phyloP scores from a whole-genome alignment of 257 asterid species.

The Voacanga thouarsii region DNA sequence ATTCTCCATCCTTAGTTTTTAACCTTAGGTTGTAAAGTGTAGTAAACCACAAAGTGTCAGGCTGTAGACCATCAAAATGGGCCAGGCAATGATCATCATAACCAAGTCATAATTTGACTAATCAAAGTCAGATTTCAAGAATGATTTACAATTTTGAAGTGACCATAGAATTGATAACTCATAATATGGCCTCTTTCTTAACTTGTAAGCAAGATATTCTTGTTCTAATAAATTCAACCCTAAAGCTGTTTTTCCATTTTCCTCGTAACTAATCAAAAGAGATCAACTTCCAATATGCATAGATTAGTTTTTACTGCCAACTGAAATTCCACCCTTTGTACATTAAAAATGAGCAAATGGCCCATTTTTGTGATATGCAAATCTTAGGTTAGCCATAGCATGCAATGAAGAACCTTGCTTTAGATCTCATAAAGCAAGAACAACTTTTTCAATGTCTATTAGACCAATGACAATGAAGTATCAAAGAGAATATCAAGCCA shows the following conservation, averaged over 20 bases:
- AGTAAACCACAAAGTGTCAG: background rate
- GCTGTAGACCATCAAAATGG: background rate
- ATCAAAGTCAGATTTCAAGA: background rate
- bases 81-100: slow-evolving; percentile 6
- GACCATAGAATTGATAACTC: background rate
- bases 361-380: slow-evolving; percentile 41
- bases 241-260: background rate
- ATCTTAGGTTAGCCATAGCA: slow-evolving; percentile 33
- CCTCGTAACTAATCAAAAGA: background rate
- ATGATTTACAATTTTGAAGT: slow-evolving; percentile 18
- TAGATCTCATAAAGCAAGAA: slow-evolving; percentile 10
- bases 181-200: slow-evolving; percentile 12
- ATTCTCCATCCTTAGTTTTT: slow-evolving; percentile 5
- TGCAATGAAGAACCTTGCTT: slow-evolving; percentile 22
- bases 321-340: background rate
- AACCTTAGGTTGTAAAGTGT: background rate
- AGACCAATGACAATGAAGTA: slow-evolving; percentile 2
- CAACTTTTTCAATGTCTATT: background rate
- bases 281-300: background rate
- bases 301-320: background rate
- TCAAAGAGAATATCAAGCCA: slow-evolving; percentile 11
- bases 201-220: slow-evolving; percentile 7
- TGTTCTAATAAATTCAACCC: background rate
- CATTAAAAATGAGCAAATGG: slow-evolving; percentile 25
- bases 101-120: background rate